Base-by-base conservation (phyloP, 495 filamentous ascomycete genomes). In the Pseudoneurospora amorphoporcata region DNA sequence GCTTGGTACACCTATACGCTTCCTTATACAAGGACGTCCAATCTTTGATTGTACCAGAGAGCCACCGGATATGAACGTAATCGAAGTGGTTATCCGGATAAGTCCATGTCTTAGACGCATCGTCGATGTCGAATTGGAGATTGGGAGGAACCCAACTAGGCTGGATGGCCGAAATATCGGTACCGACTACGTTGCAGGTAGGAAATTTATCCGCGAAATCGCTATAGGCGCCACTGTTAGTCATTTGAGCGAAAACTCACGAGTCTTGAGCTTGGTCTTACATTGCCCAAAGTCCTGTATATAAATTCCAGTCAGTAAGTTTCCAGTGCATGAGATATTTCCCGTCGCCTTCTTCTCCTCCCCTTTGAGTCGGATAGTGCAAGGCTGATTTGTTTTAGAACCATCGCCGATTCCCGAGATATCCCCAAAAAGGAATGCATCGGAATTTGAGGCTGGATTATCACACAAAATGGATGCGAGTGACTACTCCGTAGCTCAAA, bases 121-220 rank as follows among this genome's bases (percentile, higher is more conserved):
- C 87, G 73, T 88, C 86, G 39, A 88, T 81, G 71, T 85, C 81
- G 72, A 88, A 88, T 12, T 75, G 71, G 7, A 84, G 77, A 70
- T 86, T 86, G 5, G 82, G 82, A 2, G 83, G 83, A 0, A 82
- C 80, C 80, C 82, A 81, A 39, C 73, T 47, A 0, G 83, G 83
- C 71, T 88, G 87, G 69, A 88, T 88, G 0, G 86, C 83, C 14
- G 84, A 87, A 19, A 91, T 82, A 75, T 92, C 90, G 16, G 87
- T 87, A 10, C 89, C 90, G 38, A 88, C 77, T 14, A 90, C 82
- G 8, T 83, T 80, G 7, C 84, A 80, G 8, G 75, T 32, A 0
- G 87, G 88, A 76, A 82, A 86, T 10, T 82, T 74, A 72, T 90
- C 87, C 17, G 74, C 74, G 19, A 77, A 75, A 71, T 72, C 78